Conservation (phyloP, 352 stramenopile genomes). For the Globisporangium cederbergense region DNA sequence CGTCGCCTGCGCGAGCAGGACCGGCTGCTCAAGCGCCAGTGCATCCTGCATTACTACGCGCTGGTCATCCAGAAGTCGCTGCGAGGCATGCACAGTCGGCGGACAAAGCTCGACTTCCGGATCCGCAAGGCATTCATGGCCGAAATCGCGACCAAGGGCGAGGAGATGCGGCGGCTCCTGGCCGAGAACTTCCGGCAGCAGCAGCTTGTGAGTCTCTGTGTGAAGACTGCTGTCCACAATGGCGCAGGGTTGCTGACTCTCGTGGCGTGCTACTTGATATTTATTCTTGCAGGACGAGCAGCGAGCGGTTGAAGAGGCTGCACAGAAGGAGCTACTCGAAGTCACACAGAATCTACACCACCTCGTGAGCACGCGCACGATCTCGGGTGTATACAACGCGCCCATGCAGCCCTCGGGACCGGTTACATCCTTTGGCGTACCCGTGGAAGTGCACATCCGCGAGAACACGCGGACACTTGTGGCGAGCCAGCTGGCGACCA, state of each 20-base stretch:
- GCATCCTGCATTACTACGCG: slow-evolving; percentile 44
- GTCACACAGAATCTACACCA: slow-evolving; percentile 65
- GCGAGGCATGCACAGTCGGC: slow-evolving; percentile 45
- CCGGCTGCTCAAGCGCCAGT: slow-evolving; percentile 21
- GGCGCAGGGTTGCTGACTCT: background rate
- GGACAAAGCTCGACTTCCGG: slow-evolving; percentile 47
- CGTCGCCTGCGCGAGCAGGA: slow-evolving; percentile 19
- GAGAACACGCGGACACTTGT: slow-evolving; percentile 48
- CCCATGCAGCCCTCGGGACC: slow-evolving; percentile 28
- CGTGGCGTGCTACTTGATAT: background rate
- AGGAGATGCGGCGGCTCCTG: slow-evolving; percentile 44
- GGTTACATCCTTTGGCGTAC: slow-evolving; percentile 51
- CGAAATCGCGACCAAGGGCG: slow-evolving; percentile 45
- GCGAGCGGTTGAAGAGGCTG: slow-evolving; percentile 27
- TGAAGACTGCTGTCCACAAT: background rate
- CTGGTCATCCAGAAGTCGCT: slow-evolving; percentile 53
- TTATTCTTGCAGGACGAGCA: slow-evolving; percentile 27
- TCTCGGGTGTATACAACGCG: slow-evolving; percentile 65
- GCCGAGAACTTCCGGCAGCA: slow-evolving; percentile 39
- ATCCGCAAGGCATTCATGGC: slow-evolving; percentile 55
- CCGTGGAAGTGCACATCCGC: slow-evolving; percentile 59
- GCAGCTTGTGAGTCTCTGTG: slow-evolving; percentile 21
- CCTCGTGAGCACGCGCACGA: slow-evolving; percentile 47
- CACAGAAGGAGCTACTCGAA: slow-evolving; percentile 40
- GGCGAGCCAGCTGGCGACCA: slow-evolving; percentile 22